Evolutionary conservation across 306 rosid genomes (phyloP), one percentile per base, ranked within the genome.

Genomic region (Glycine soja): DNA sequence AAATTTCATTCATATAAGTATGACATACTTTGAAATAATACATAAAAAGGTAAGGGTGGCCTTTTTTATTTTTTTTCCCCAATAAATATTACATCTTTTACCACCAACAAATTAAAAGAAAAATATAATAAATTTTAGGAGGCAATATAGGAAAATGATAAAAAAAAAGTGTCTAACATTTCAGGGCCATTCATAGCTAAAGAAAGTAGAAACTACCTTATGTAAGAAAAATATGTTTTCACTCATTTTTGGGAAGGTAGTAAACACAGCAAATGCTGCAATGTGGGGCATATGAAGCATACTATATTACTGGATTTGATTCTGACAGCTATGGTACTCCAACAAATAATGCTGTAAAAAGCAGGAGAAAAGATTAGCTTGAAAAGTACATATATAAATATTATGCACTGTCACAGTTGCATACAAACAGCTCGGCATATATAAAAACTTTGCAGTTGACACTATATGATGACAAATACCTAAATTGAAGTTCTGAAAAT

Each of bases 401-500:
- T 70, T 58, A 73, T 81, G 75, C 50, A 71, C 10, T 12, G 68
- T 48, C 76, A 75, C 18, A 69, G 7, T 47, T 56, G 30, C 69
- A 63, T 51, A 53, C 0, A 71, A 40, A 40, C 6, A 40, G 43
- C 43, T 3, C 43, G 43, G 43, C 6, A 40, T 40, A 40, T 40
- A 40, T 36, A 59, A 42, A 64, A 73, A 36, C 3, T 43, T 46
- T 63, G 11, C 48, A 45, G 16, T 8, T 51, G 51, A 74, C 46
- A 64, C 68, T 36, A 4, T 43, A 61, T 15, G 80, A 76, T 14
- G 72, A 57, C 70, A 53, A 42, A 34, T 52, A 16, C 46, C 56
- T 72, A 59, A 61, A 50, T 15, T 56, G 19, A 79, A 38, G 8
- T 53, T 85, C 56, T 84, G 54, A 82, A 82, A 70, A 75, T 80